phyloP scores from a whole-genome alignment of 108 stramenopile species.

The Heterococcus sp. region DNA sequence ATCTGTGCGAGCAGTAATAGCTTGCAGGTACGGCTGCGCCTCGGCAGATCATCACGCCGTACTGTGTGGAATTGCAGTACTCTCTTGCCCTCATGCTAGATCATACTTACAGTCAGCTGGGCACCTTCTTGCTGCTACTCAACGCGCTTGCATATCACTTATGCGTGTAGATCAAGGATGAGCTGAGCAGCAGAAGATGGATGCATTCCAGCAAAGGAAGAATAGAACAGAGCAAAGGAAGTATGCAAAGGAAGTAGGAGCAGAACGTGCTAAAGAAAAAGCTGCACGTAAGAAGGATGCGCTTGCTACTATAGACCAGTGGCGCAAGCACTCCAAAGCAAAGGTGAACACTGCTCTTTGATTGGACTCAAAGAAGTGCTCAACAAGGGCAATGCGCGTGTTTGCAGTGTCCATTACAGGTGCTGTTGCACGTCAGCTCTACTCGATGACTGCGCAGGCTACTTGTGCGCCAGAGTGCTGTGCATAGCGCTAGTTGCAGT shows the following conservation, averaged over 20 bases:
- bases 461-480: background rate
- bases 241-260: conserved; percentile 72
- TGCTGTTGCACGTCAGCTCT: background rate
- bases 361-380: too few relatives aligned
- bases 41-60: too few relatives aligned
- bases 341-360: background rate
- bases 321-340: conserved; percentile 66
- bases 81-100: too few relatives aligned
- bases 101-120: too few relatives aligned
- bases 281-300: conserved; percentile 76
- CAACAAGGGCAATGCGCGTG: too few relatives aligned
- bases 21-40: too few relatives aligned
- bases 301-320: conserved; percentile 75
- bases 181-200: conserved; percentile 95
- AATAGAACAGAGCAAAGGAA: conserved; percentile 69
- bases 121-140: too few relatives aligned
- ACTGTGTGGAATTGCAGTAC: too few relatives aligned
- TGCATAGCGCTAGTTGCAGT: background rate
- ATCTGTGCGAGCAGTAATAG: too few relatives aligned
- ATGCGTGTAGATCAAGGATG: conserved; percentile 87
- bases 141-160: too few relatives aligned
- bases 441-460: background rate
- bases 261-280: conserved; percentile 82
- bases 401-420: background rate
- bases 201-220: conserved; percentile 87